These are phyloP conservation scores for Penicillium lagena DNA, from an alignment of 495 filamentous ascomycete genomes.

Conservation along the genomic window DNA sequence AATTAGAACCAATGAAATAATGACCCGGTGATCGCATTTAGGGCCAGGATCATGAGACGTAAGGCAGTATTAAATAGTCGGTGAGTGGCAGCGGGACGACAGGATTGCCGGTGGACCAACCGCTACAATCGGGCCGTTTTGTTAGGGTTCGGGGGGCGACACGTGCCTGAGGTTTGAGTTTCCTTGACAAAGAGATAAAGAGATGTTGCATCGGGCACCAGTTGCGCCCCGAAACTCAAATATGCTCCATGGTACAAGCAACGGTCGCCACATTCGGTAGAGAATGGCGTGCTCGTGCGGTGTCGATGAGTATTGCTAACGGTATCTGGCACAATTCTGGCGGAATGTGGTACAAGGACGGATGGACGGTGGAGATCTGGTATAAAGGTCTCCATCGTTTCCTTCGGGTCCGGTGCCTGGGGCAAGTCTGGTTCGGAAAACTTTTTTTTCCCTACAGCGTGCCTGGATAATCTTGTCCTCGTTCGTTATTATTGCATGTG, in stretches of 20 bases:
- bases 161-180: too few species aligned
- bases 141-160: too few species aligned
- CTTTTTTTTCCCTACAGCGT: neutral
- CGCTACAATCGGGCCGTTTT: too few species aligned
- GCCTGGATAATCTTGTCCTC: neutral
- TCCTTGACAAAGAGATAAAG: too few species aligned
- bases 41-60: too few species aligned
- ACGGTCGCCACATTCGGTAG: neutral
- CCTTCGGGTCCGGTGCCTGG: neutral
- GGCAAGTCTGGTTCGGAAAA: neutral
- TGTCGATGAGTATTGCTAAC: constrained; percentile 5
- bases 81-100: too few species aligned
- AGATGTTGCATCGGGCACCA: too few species aligned
- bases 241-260: neutral
- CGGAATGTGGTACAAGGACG: constrained; percentile 15
- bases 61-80: too few species aligned
- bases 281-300: constrained; percentile 13
- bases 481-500: neutral
- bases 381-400: neutral
- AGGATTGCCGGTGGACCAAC: too few species aligned
- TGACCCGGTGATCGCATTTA: too few species aligned
- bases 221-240: too few species aligned
- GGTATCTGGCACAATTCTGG: constrained; percentile 9
- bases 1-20: too few species aligned
- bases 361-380: constrained; percentile 1